Evolutionary conservation across 164 flowering plant species (phyloP), one percentile per base, ranked within the genome.

Genomic region (Magnolia kwangsiensis): DNA sequence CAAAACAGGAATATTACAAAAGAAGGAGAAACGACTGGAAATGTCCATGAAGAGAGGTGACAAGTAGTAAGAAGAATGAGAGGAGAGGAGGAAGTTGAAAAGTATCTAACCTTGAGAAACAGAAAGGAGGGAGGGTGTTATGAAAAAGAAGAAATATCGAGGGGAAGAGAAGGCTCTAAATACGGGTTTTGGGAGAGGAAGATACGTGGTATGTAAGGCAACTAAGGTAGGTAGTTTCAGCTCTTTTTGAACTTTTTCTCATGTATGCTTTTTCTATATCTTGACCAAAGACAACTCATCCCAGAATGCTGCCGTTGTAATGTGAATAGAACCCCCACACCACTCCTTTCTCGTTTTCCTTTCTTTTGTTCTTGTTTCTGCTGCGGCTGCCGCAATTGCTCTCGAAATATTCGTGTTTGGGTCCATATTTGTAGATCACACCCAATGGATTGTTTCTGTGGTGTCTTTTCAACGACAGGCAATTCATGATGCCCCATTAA

Each of bases 151-250:
- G 79, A 84, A 45, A 74, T 72, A 78, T 61, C 70, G 9, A 6
- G 71, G 79, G 77, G 78, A 5, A 78, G 78, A 83, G 74, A 14
- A 14, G 69, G 78, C 85, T 80, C 82, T 89, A 82, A 81, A 89
- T 87, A 88, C 83, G 81, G 89, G 82, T 79, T 67, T 78, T 77
- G 75, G 76, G 79, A 51, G 80, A 76, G 87, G 77, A 61, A 88
- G 89, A 88, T 84, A 88, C 93, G 93, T 89, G 90, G 82, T 8
- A 76, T 84, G 77, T 84, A 88, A 90, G 88, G 88, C 85, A 92
- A 80, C 87, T 72, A 55, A 11, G 58, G 81, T 73, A 70, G 89
- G 79, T 83, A 80, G 82, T 80, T 86, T 85, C 72, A 65, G 74
- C 31, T 31, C 11, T 73, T 66, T 65, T 77, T 74, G 51, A 29